Conservation (phyloP, 1,139 yeast genomes). For the Ogataea hybrid region DNA sequence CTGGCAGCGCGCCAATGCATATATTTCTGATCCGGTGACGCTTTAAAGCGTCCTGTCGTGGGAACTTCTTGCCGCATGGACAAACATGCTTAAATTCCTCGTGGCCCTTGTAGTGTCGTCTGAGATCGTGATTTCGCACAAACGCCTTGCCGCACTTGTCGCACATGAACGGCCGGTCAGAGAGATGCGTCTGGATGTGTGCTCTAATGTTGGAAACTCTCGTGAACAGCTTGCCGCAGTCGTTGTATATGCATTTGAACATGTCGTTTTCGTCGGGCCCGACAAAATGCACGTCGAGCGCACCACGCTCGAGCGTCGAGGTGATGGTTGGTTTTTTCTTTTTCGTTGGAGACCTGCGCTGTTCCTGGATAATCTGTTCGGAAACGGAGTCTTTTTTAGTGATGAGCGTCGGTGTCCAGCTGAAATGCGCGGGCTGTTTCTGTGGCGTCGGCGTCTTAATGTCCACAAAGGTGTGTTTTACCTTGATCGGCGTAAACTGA, state of each 20-base stretch:
- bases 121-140: constrained; percentile 89
- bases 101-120: constrained; percentile 89
- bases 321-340: constrained; percentile 52
- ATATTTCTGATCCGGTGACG: constrained; percentile 79
- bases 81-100: constrained; percentile 72
- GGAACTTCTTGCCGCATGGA: constrained; percentile 89
- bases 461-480: constrained; percentile 25
- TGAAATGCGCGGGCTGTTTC: constrained; percentile 40
- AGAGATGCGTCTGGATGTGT: constrained; percentile 94
- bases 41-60: constrained; percentile 83
- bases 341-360: constrained; percentile 32
- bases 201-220: constrained; percentile 93
- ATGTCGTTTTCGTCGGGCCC: constrained; percentile 72
- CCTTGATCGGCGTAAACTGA: constrained; percentile 27
- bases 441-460: constrained; percentile 38
- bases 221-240: constrained; percentile 82
- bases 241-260: constrained; percentile 72
- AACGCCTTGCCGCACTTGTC: constrained; percentile 59
- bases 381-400: constrained; percentile 38
- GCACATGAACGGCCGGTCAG: constrained; percentile 86
- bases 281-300: constrained; percentile 76
- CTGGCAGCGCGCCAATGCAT: constrained; percentile 65
- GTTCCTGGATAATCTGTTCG: constrained; percentile 29
- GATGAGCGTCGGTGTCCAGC: constrained; percentile 54
- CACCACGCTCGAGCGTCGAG: constrained; percentile 86